phyloP scores from a whole-genome alignment of 208 protist species.

The Acanthamoeba lenticulata region DNA sequence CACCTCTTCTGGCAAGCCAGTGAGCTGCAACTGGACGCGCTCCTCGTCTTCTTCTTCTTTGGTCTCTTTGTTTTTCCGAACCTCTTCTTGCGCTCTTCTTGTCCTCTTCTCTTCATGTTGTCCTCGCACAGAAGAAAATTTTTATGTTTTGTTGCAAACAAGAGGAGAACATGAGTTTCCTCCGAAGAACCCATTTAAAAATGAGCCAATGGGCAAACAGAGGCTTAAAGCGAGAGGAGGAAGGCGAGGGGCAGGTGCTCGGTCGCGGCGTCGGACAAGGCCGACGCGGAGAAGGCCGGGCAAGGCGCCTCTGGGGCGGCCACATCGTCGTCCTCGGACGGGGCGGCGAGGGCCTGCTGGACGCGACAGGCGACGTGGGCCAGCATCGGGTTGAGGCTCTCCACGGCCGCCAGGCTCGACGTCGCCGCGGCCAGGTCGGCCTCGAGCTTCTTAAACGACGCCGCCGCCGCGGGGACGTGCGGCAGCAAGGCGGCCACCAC shows the following conservation, averaged over 20 bases:
- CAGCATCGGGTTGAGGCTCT: conserved; percentile 25
- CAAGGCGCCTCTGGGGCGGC: neutral
- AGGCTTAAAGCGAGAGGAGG: neutral
- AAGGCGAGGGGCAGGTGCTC: neutral
- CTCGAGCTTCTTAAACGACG: neutral
- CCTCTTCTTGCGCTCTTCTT: neutral
- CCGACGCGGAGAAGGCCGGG: too few species aligned
- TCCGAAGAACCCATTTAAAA: too few species aligned
- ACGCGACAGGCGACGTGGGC: neutral
- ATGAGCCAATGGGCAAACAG: too few species aligned
- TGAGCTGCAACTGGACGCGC: too few species aligned
- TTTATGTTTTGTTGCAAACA: too few species aligned
- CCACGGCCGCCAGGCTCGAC: neutral
- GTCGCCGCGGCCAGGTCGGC: neutral
- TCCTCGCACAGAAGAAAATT: neutral
- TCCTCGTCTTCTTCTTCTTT: too few species aligned
- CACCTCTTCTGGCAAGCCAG: too few species aligned
- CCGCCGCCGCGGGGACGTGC: neutral
- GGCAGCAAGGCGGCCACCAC: neutral
- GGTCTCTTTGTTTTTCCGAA: neutral
- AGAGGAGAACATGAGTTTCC: too few species aligned
- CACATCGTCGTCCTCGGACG: neutral
- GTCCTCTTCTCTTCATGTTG: neutral
- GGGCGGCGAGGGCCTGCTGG: conserved; percentile 41
- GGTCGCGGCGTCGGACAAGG: neutral